Evolutionary conservation across 805 yeast species (phyloP).

Genomic region (Lachancea fermentati): DNA sequence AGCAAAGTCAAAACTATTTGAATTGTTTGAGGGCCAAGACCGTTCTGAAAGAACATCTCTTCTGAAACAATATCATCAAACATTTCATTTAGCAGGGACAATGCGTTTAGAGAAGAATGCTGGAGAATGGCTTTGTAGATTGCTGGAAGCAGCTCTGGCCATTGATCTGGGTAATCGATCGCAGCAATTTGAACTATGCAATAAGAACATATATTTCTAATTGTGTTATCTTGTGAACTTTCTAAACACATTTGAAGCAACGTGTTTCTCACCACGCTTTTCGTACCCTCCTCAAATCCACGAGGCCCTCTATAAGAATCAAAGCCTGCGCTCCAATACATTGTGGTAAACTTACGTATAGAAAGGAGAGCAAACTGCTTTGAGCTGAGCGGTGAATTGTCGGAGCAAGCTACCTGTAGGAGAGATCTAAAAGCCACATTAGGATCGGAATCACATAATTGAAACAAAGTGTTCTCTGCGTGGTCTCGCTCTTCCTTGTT

Average conservation of each 20-base stretch:
- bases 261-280: conserved; percentile 43
- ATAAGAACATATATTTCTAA: conserved; percentile 63
- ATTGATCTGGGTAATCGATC: conserved; percentile 91
- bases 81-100: conserved; percentile 63
- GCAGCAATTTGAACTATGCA: conserved; percentile 80
- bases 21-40: conserved; percentile 53
- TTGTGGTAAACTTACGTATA: conserved; percentile 60
- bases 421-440: conserved; percentile 40
- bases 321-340: conserved; percentile 81
- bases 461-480: conserved; percentile 48
- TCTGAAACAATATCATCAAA: conserved; percentile 84
- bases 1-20: conserved; percentile 44
- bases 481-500: conserved; percentile 46
- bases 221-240: conserved; percentile 46
- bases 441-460: conserved; percentile 43
- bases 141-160: conserved; percentile 65
- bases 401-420: conserved; percentile 37
- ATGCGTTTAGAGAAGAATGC: conserved; percentile 41
- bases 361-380: conserved; percentile 65
- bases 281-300: conserved; percentile 43
- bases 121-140: conserved; percentile 41
- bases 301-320: conserved; percentile 67
- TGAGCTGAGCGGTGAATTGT: conserved; percentile 29
- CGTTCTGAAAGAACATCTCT: conserved; percentile 76
- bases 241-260: conserved; percentile 44